Percentiles rank a stretch among this genome's conserved stretches.
These are phyloP conservation scores for Pleurotus ostreatus DNA, from an alignment of 768 basidiomycete genomes.

Conservation along the genomic window DNA sequence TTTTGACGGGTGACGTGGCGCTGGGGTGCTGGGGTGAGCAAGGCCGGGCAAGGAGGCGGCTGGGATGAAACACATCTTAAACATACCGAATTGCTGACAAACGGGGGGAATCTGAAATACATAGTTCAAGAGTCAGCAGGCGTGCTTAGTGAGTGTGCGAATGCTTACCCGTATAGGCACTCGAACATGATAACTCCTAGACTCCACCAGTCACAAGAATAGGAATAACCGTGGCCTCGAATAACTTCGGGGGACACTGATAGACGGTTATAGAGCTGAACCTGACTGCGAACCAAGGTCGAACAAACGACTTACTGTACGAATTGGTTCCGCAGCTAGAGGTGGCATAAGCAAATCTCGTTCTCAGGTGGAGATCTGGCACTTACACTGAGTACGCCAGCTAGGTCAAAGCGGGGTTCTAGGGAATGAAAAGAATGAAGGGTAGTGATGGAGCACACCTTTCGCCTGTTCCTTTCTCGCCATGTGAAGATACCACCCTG, in stretches of 20 bases:
- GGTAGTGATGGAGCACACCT: slow-evolving; percentile 43
- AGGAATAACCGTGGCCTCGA: slow-evolving; percentile 87
- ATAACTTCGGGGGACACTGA: slow-evolving; percentile 90
- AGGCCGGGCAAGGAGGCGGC: slow-evolving; percentile 14
- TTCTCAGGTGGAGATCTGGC: slow-evolving; percentile 10
- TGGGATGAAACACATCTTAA: slow-evolving; percentile 6
- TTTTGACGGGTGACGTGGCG: slow-evolving; percentile 95
- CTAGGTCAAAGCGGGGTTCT: slow-evolving; percentile 30
- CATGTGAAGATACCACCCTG: slow-evolving; percentile 88
- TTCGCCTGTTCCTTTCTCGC: slow-evolving; percentile 90
- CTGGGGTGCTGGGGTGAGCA: slow-evolving; percentile 31
- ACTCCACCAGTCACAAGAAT: slow-evolving; percentile 98
- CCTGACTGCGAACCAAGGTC: slow-evolving; percentile 16
- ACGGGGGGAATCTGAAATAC: slow-evolving; percentile 80
- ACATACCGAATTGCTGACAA: slow-evolving; percentile 89
- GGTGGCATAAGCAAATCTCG: slow-evolving; percentile 9
- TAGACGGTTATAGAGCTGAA: slow-evolving; percentile 4
- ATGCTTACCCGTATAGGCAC: slow-evolving; percentile 81
- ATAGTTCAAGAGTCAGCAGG: slow-evolving; percentile 11
- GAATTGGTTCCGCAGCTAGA: slow-evolving; percentile 80
- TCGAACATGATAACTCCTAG: slow-evolving; percentile 97
- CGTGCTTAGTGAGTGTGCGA: slow-evolving; percentile 10
- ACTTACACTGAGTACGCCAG: slow-evolving; percentile 87
- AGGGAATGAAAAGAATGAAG: slow-evolving; percentile 15
- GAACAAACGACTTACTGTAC: slow-evolving; percentile 58